Base-by-base conservation (phyloP, 225 moss, liverwort and hornwort species). In the Pseudoscleropodium purum region DNA sequence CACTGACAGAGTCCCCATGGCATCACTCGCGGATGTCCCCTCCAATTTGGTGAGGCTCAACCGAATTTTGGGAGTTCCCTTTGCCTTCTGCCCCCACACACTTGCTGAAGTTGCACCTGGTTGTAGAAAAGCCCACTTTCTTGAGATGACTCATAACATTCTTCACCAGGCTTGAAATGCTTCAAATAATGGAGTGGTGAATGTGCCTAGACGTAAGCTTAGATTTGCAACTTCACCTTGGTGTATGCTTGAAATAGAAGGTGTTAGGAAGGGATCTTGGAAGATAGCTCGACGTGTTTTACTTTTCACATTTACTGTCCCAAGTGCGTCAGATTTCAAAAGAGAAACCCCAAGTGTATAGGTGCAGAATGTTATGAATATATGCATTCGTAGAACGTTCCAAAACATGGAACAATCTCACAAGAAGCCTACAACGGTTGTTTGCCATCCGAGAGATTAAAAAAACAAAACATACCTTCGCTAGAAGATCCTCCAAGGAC, bases 1-100 rank as follows among this genome's bases (percentile, higher is more conserved):
- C 84, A 92, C 72, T 41, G 96, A 93, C 84, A 99, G 93, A 57
- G 92, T 90, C 45, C 89, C 95, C 95, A 94, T 97, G 65, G 95
- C 94, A 82, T 95, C 94, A 87, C 95, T 93, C 39, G 95, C 96
- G 45, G 91, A 91, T 63, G 62, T 85, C 41, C 96, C 95, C 75
- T 95, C 91, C 83, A 96, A 88, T 84, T 93, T 94, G 70, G 49
- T 79, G 41, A 97, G 93, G 54, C 83, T 82, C 27, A 99, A 70
- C 37, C 89, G 90, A 67, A 99, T 83, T 84, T 92, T 95, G 76
- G 97, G 96, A 89, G 91, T 94, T 88, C 94, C 92, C 47, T 81
- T 93, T 11, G 90, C 86, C 86, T 95, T 97, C 89, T 99, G 96
- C 14, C 94, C 96, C 80, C 92, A 88, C 70, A 95, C 77, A 84